Evolutionary conservation across 2,329 filamentous ascomycete genomes (phyloP).

Genomic region (Falciphora oryzae): DNA sequence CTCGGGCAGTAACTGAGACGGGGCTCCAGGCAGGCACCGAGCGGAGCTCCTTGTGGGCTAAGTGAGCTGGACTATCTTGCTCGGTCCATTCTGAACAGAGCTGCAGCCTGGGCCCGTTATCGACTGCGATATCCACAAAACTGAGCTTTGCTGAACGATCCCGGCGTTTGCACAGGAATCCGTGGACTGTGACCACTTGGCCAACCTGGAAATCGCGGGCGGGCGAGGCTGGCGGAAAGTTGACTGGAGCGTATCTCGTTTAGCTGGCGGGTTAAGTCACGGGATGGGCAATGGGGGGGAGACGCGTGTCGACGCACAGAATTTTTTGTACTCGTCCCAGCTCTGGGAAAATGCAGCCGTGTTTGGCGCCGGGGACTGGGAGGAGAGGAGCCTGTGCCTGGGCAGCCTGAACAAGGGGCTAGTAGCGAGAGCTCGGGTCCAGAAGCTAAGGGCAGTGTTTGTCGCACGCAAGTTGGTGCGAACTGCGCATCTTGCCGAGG

Average conservation of each 20-base stretch:
- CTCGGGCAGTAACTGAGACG: slow-evolving; percentile 40
- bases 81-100: slow-evolving; percentile 34
- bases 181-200: slow-evolving; percentile 51
- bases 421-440: neutral
- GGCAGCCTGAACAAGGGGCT: neutral
- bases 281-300: neutral
- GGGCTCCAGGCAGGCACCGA: slow-evolving; percentile 45
- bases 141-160: slow-evolving; percentile 63
- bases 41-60: slow-evolving; percentile 35
- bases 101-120: slow-evolving; percentile 29
- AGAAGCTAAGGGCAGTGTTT: neutral
- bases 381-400: neutral
- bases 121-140: slow-evolving; percentile 55
- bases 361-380: neutral
- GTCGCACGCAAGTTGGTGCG: neutral
- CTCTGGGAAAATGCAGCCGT: slow-evolving; percentile 12
- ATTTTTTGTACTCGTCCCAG: slow-evolving; percentile 38
- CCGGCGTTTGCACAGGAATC: slow-evolving; percentile 65
- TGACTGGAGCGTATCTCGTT: slow-evolving; percentile 18
- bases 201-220: slow-evolving; percentile 22
- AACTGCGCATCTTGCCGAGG: neutral
- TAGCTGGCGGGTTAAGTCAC: neutral
- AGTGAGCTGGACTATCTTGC: slow-evolving; percentile 27
- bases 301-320: slow-evolving; percentile 26
- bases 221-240: slow-evolving; percentile 24